These are phyloP conservation scores for Penicillium sp. DNA, from an alignment of 2,329 filamentous ascomycete species.

Conservation along the genomic window DNA sequence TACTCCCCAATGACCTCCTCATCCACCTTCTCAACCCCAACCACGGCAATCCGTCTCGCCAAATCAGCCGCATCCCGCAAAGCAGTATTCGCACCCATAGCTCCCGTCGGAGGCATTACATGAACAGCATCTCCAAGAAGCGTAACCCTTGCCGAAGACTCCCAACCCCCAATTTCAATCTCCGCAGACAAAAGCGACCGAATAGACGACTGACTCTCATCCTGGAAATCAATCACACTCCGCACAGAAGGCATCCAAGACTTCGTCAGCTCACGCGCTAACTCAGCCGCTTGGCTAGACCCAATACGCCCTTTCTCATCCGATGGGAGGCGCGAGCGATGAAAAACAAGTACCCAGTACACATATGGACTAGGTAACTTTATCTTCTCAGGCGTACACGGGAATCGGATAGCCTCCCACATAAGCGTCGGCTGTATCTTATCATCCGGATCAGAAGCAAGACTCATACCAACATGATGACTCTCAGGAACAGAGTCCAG, in stretches of 20 bases:
- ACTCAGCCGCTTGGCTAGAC: conserved; percentile 10
- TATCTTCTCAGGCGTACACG: conserved; percentile 5
- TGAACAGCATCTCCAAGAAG: conserved; percentile 49
- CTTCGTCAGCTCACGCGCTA: conserved; percentile 22
- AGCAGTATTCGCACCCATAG: conserved; percentile 49
- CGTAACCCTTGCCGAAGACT: conserved; percentile 35
- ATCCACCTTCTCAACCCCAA: conserved; percentile 3
- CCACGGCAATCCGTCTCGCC: conserved; percentile 22
- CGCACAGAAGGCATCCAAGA: conserved; percentile 26
- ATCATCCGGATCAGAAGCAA: conserved; percentile 12
- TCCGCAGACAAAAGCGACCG: conserved; percentile 34
- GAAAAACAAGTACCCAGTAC: conserved; percentile 24
- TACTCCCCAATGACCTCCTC: conserved; percentile 13
- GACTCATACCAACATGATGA: conserved; percentile 15
- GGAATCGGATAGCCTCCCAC: conserved; percentile 23
- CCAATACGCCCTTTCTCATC: conserved; percentile 10
- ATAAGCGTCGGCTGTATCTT: conserved; percentile 14
- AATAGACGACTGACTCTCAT: conserved; percentile 31
- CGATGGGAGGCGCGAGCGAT: conserved; percentile 8
- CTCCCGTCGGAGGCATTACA: conserved; percentile 49
- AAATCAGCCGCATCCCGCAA: conserved; percentile 34
- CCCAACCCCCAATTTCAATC: conserved; percentile 29
- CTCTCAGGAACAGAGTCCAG: conserved; percentile 8
- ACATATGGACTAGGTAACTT: conserved; percentile 25
- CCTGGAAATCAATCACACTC: conserved; percentile 27